Conservation (phyloP, 2,329 filamentous ascomycete genomes). For the Xylaria sp. region DNA sequence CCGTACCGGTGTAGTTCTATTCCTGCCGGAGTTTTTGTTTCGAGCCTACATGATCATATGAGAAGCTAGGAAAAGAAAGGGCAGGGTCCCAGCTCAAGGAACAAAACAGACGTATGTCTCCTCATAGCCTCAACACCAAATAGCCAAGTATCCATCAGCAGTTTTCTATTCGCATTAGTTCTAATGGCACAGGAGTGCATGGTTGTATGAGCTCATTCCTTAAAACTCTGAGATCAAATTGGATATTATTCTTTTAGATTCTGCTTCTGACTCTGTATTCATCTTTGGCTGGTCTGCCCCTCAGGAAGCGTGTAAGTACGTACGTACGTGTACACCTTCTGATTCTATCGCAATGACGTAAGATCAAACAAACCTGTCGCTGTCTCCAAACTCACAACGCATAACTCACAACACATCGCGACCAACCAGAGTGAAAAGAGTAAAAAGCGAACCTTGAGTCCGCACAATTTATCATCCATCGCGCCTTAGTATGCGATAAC, state of each 20-base stretch:
- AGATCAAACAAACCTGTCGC: neutral
- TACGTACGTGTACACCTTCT: neutral
- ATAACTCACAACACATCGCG: neutral
- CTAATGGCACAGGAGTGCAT: neutral
- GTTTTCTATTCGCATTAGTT: neutral
- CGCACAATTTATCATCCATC: neutral
- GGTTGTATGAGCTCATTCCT: no score
- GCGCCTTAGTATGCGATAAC: neutral
- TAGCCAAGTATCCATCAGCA: neutral
- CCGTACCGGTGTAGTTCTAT: neutral
- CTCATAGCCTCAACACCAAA: neutral
- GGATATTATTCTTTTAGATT: conserved; percentile 7
- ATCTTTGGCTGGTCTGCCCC: neutral
- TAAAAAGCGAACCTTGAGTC: neutral
- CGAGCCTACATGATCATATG: neutral
- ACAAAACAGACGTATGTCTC: neutral
- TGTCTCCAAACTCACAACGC: neutral
- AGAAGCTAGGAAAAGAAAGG: neutral
- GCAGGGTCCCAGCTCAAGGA: neutral
- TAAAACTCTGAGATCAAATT: neutral
- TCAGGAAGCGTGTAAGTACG: neutral
- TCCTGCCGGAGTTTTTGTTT: neutral
- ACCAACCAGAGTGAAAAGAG: neutral
- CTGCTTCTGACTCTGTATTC: neutral
- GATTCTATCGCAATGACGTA: neutral